These are phyloP conservation scores for Suhomyces kunorum DNA, from an alignment of 1,139 yeast species.

Conservation along the genomic window DNA sequence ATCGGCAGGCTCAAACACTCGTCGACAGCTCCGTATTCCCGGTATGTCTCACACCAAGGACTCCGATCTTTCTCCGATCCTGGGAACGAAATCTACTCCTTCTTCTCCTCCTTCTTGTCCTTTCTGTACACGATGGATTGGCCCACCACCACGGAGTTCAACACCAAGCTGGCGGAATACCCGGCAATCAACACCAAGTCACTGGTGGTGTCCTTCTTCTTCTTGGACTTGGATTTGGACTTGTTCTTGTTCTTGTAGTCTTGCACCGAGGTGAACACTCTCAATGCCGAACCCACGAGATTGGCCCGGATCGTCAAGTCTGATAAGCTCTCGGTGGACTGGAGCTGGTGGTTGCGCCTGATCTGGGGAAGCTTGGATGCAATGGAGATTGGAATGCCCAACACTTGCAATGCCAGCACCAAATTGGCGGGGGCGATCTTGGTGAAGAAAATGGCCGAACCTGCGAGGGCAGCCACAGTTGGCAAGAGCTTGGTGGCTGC, in stretches of 20 bases:
- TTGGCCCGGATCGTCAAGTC: constrained; percentile 57
- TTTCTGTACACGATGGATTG: constrained; percentile 21
- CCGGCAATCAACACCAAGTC: constrained; percentile 29
- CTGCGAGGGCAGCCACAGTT: constrained; percentile 32
- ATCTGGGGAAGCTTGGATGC: constrained; percentile 61
- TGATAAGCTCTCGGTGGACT: constrained; percentile 57
- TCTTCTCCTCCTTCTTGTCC: neutral
- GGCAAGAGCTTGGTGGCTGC: constrained; percentile 13
- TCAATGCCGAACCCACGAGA: constrained; percentile 53
- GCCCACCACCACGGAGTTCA: constrained; percentile 26
- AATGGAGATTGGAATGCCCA: constrained; percentile 56
- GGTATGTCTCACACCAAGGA: no score
- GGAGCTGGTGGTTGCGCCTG: constrained; percentile 43
- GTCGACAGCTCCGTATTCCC: no score
- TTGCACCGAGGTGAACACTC: constrained; percentile 58
- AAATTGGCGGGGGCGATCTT: constrained; percentile 36
- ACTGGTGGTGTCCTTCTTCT: constrained; percentile 9
- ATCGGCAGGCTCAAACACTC: no score
- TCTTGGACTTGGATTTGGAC: constrained; percentile 9
- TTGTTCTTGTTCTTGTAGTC: constrained; percentile 16
- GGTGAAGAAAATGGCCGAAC: constrained; percentile 30
- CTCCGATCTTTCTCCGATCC: no score
- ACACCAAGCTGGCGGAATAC: constrained; percentile 23
- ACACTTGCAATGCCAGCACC: constrained; percentile 43
- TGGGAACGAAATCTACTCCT: no score